Evolutionary conservation across 1,139 yeast genomes (phyloP).

Genomic region (Saccharomyces hybrid): DNA sequence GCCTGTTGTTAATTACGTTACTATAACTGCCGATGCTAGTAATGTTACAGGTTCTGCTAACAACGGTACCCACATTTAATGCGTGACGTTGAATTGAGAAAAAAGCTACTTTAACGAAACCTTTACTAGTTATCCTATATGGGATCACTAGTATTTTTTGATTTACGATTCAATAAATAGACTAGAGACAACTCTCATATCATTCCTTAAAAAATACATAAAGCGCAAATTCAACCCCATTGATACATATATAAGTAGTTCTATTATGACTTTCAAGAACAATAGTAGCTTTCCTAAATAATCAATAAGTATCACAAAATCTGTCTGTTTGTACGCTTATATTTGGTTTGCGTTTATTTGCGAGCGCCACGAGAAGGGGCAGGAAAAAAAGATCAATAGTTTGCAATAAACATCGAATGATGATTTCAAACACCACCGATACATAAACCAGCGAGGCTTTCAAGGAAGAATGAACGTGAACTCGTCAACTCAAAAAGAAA

Average conservation of each 20-base stretch:
- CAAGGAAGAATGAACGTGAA: neutral
- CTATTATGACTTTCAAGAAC: neutral
- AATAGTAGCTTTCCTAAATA: neutral
- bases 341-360: neutral
- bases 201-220: neutral
- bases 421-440: neutral
- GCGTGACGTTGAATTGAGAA: neutral
- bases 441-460: neutral
- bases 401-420: neutral
- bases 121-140: neutral
- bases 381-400: neutral
- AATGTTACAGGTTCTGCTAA: neutral
- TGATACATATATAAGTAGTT: too few species aligned
- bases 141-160: neutral
- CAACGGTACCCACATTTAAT: constrained; percentile 3
- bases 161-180: neutral
- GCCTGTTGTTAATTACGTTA: constrained; percentile 5
- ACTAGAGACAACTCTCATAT: neutral
- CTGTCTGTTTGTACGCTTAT: neutral
- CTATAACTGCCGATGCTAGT: constrained; percentile 15
- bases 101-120: neutral
- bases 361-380: neutral
- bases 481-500: neutral
- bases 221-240: neutral
- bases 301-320: neutral